Evolutionary conservation across 2,329 filamentous ascomycete species (phyloP), one percentile per base, ranked within the genome.

Genomic region (Verticillium klebahnii): DNA sequence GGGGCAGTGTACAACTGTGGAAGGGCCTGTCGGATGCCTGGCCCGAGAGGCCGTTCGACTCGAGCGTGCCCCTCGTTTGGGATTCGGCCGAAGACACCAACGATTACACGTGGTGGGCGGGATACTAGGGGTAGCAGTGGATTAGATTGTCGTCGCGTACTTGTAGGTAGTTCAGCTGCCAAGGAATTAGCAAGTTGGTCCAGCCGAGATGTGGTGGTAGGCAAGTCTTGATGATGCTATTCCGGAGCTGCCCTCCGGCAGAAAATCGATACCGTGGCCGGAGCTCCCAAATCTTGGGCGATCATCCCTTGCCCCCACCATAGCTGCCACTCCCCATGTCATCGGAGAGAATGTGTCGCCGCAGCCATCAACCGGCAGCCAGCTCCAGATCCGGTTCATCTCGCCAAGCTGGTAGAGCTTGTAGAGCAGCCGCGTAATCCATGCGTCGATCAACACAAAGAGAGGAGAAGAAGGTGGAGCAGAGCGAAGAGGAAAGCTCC

Each of bases 101-200:
- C 36, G 64, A 65, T 54, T 65, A 65, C 60, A 58, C 45, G 2
- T 65, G 62, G 62, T 65, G 64, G 64, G 57, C 54, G 1, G 64
- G 64, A 25, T 65, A 58, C 40, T 64, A 58, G 45, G 19, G 45
- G 45, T n/a, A 52, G 19, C 8, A n/a, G 19, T 12, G 23, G 19
- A 9, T 14, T 36, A 8, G 6, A 8, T 45, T 19, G 19, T n/a
- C 12, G 19, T 19, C 45, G 45, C 6, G 23, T 19, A 23, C 2
- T 52, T 52, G 45, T 19, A 19, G 9, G 23, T 19, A 23, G 11
- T 52, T 52, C 45, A 52, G 45, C 45, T 52, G n/a, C 23, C 19
- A 52, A 23, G 9, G 23, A 23, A 17, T n/a, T 40, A 40, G 17
- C 37, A 4, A 19, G 14, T 40, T n/a, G 37, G 9, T 52, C 19